Evolutionary conservation across 179 eudicot genomes (phyloP), one percentile per base, ranked within the genome.

Genomic region (Camellia oleifera): DNA sequence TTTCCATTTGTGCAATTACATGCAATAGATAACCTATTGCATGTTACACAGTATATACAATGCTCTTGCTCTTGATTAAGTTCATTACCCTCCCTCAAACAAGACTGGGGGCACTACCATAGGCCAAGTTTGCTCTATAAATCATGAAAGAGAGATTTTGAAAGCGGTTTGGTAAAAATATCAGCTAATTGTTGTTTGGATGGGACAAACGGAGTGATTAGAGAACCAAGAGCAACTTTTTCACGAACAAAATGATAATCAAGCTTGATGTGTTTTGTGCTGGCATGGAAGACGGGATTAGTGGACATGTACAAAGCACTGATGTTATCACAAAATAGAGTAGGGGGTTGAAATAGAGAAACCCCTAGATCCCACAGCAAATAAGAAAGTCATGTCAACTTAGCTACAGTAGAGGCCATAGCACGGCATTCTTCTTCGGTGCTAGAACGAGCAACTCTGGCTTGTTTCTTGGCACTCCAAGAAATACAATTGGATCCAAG

Each of bases 201-300:
- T 17, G 69, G 26, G 18, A 65, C 26, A 65, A 65, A 65, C 3
- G 2, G 5, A 26, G 69, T 65, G 18, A n/a, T 65, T 3, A 65
- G 26, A 26, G 3, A 11, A 26, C 69, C 69, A 65, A 65, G 42
- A 26, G 69, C 26, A 26, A 65, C 69, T 26, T 65, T 65, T 65
- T 65, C 69, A 2, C 26, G 69, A n/a, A 65, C 69, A 65, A 65
- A 65, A 26, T 65, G 42, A 65, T 65, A 65, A 65, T 65, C 26
- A 65, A 17, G 4, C 17, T 65, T 11, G 9, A 65, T 26, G 18
- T 65, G 69, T 26, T 65, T 65, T n/a, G 26, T 65, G 3, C 69
- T 26, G 5, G 69, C 18, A 65, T 65, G 69, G 3, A 65, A 65
- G 17, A 15, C 42, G 18, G 23, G 69, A 65, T 65, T 65, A 26